Evolutionary conservation across 176 grass and related monocot species (phyloP).

Genomic region (Aegilops umbellulata): DNA sequence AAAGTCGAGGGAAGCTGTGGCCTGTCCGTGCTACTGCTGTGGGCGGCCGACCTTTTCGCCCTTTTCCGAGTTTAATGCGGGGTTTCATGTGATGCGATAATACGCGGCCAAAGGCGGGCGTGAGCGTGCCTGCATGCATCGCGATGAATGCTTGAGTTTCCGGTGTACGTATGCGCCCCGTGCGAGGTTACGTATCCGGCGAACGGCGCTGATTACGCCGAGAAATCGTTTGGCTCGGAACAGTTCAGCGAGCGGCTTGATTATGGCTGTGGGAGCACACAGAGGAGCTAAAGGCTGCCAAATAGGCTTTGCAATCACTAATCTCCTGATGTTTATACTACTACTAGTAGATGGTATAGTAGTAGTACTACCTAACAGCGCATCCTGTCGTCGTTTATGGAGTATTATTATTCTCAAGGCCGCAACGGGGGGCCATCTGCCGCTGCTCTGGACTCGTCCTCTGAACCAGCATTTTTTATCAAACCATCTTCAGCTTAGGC

Average conservation of each 20-base stretch:
- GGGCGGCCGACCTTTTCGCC: not conserved
- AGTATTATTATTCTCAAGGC: not conserved
- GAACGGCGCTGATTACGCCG: too few species aligned
- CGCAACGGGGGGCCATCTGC: too few species aligned
- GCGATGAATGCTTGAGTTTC: not conserved
- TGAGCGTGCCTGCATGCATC: not conserved
- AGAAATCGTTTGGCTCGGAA: not conserved
- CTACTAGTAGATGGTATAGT: too few species aligned
- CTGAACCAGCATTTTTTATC: not conserved
- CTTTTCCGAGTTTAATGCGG: not conserved
- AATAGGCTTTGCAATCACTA: constrained; percentile 24
- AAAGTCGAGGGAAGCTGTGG: not conserved
- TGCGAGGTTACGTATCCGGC: too few species aligned
- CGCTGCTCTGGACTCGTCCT: not conserved
- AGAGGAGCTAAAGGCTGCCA: not conserved
- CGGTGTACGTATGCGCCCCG: too few species aligned
- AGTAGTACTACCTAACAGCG: not conserved
- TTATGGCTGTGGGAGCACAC: not conserved
- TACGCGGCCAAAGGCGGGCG: not conserved
- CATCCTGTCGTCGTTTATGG: not conserved
- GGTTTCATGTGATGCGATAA: not conserved
- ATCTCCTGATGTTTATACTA: not conserved
- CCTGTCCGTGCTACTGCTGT: not conserved
- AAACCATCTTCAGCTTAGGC: not conserved
- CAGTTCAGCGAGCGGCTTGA: not conserved